These are phyloP conservation scores for Zygoascus ofunaensis DNA, from an alignment of 805 yeast species.

Conservation along the genomic window DNA sequence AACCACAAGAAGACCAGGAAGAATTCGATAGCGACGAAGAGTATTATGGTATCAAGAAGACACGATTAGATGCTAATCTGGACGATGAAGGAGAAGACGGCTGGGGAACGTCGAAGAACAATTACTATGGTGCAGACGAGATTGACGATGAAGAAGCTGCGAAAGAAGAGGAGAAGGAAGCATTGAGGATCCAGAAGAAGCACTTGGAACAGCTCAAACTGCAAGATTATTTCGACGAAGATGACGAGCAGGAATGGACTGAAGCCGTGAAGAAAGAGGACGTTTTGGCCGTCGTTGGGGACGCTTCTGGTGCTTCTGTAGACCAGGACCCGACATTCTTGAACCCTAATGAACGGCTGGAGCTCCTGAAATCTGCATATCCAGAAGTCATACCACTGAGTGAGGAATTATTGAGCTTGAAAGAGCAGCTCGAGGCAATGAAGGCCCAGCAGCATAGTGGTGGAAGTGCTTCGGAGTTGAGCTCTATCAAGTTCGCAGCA, in stretches of 20 bases:
- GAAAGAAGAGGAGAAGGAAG: slow-evolving; percentile 76
- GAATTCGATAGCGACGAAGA: slow-evolving; percentile 45
- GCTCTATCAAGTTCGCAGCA: slow-evolving; percentile 51
- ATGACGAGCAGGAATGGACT: slow-evolving; percentile 71
- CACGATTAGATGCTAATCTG: slow-evolving; percentile 24
- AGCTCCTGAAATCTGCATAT: slow-evolving; percentile 49
- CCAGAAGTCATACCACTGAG: slow-evolving; percentile 81
- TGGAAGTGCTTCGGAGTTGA: slow-evolving; percentile 9
- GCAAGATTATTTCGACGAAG: slow-evolving; percentile 72
- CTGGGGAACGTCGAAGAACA: slow-evolving; percentile 41
- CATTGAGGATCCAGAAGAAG: slow-evolving; percentile 72
- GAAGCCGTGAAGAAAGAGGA: slow-evolving; percentile 43
- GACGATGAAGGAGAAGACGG: slow-evolving; percentile 27
- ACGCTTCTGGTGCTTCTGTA: slow-evolving; percentile 27
- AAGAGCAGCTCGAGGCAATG: slow-evolving; percentile 18
- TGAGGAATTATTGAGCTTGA: slow-evolving; percentile 46
- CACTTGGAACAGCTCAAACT: slow-evolving; percentile 56
- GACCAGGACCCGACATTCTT: slow-evolving; percentile 40
- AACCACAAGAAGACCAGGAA: slow-evolving; percentile 23
- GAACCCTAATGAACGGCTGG: slow-evolving; percentile 44
- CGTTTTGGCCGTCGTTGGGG: slow-evolving; percentile 14
- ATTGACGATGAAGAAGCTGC: slow-evolving; percentile 27
- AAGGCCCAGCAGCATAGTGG: slow-evolving; percentile 2
- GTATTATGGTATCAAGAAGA: slow-evolving; percentile 29
- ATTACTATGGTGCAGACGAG: slow-evolving; percentile 30